Conservation (phyloP, 2,329 filamentous ascomycete species). For the Nothophaeocryptopus gaeumannii region DNA sequence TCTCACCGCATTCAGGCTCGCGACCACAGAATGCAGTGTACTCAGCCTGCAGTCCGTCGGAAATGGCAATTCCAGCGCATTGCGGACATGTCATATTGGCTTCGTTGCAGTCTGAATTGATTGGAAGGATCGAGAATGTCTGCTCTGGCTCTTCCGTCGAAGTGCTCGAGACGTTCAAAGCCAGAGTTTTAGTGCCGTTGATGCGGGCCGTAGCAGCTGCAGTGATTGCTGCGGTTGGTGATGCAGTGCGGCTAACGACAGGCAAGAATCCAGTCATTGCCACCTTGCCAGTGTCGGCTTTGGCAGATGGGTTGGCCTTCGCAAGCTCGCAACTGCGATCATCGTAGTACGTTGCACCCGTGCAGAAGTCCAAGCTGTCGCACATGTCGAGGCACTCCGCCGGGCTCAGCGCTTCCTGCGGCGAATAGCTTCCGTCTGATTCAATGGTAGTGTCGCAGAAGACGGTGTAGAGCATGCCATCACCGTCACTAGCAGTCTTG, state of each 20-base stretch:
- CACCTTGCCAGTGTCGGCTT: conserved; percentile 1
- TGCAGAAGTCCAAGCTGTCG: conserved; percentile 25
- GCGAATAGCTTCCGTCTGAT: conserved; percentile 21
- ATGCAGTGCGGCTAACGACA: conserved; percentile 11
- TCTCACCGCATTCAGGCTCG: conserved; percentile 24
- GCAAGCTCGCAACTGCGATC: conserved; percentile 28
- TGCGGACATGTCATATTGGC: conserved; percentile 24
- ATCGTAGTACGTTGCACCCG: conserved; percentile 23
- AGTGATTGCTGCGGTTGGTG: not conserved
- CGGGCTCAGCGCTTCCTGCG: conserved; percentile 22
- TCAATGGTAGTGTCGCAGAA: conserved; percentile 18
- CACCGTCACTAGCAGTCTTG: conserved; percentile 11
- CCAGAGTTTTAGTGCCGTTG: not conserved
- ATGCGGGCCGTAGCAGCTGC: not conserved
- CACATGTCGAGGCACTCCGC: conserved; percentile 22
- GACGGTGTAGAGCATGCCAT: conserved; percentile 17
- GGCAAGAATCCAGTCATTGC: conserved; percentile 30
- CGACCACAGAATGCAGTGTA: conserved; percentile 26
- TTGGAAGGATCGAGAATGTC: conserved; percentile 20
- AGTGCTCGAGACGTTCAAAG: conserved; percentile 7
- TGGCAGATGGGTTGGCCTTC: conserved; percentile 19
- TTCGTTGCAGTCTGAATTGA: conserved; percentile 16
- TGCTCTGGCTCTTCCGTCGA: conserved; percentile 8
- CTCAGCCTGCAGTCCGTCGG: conserved; percentile 24
- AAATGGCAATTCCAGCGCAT: conserved; percentile 22